Base-by-base conservation (phyloP, 805 yeast genomes). In the Yamadazyma sp. region DNA sequence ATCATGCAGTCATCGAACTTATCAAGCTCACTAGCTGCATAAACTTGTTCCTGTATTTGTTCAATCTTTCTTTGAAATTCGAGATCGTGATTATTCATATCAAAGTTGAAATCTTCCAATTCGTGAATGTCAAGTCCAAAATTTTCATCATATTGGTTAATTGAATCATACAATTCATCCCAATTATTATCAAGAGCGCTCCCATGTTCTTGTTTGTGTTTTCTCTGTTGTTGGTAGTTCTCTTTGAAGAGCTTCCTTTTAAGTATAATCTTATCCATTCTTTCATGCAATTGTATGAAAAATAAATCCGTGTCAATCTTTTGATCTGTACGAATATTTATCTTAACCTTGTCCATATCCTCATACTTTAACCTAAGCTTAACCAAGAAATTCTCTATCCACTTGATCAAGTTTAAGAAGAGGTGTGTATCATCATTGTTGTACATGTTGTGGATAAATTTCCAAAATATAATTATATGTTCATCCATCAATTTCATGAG, bases 371-470 rank as follows among this genome's bases (percentile, higher is more conserved):
- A 66, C 40, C 85, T 73, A 35, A 90, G 62, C 44, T 86, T 77
- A 9, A 67, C 63, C 18, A 89, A 64, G 36, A 88, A 78, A 13
- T 70, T 64, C 41, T 84, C 78, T 30, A 87, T 68, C 97, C 97
- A 91, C 5, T 59, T 59, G 30, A 87, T 71, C 36, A 93, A 62
- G 3, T 80, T 79, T 35, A 80, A 78, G 61, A 91, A 91, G 4
- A 91, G 62, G 4, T 80, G 76, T 21, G 76, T 75, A 24, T 78
- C 68, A 53, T 91, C 98, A 46, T 84, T 78, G n/a, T 71, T 44
- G 57, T 90, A 89, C n/a, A 89, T 76, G 37, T 84, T 80, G 53
- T 87, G 91, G 41, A 91, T 70, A 53, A 91, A 93, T 37, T 66
- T 66, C 67, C 86, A 86, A 32, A 86, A 71, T 9, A 81, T 70